These are phyloP conservation scores for Leptosphaerulina australis DNA, from an alignment of 2,329 filamentous ascomycete species.

Conservation along the genomic window DNA sequence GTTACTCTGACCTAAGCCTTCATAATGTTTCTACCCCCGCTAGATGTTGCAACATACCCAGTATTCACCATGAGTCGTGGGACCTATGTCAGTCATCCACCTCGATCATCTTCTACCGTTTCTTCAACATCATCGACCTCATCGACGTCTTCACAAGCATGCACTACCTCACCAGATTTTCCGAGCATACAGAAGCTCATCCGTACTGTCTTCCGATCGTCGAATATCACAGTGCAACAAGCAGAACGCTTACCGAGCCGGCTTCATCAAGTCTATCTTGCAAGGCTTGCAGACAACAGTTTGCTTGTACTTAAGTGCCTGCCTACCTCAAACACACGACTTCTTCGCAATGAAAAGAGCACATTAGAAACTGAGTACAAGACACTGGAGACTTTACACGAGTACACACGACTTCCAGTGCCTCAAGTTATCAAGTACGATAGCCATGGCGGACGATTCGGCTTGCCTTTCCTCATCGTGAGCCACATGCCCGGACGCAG, in stretches of 20 bases:
- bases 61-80: slow-evolving; percentile 46
- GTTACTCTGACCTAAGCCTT: slow-evolving; percentile 19
- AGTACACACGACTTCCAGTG: slow-evolving; percentile 46
- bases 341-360: slow-evolving; percentile 53
- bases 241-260: slow-evolving; percentile 44
- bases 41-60: slow-evolving; percentile 42
- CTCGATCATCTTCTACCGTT: slow-evolving; percentile 31
- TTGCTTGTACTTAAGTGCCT: slow-evolving; percentile 52
- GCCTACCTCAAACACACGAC: slow-evolving; percentile 45
- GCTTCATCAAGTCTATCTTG: slow-evolving; percentile 51
- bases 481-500: slow-evolving; percentile 42
- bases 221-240: slow-evolving; percentile 42
- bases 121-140: slow-evolving; percentile 38
- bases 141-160: slow-evolving; percentile 30
- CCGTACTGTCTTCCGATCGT: slow-evolving; percentile 39
- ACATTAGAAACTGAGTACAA: slow-evolving; percentile 49
- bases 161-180: slow-evolving; percentile 37
- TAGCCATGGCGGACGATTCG: slow-evolving; percentile 32
- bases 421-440: slow-evolving; percentile 51
- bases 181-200: slow-evolving; percentile 45
- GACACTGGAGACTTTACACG: slow-evolving; percentile 47
- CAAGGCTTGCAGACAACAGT: slow-evolving; percentile 48
- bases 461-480: slow-evolving; percentile 44
- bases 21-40: slow-evolving; percentile 48
- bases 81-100: slow-evolving; percentile 30